phyloP scores from a whole-genome alignment of 2,329 filamentous ascomycete species.

The Blumeriella jaapii region DNA sequence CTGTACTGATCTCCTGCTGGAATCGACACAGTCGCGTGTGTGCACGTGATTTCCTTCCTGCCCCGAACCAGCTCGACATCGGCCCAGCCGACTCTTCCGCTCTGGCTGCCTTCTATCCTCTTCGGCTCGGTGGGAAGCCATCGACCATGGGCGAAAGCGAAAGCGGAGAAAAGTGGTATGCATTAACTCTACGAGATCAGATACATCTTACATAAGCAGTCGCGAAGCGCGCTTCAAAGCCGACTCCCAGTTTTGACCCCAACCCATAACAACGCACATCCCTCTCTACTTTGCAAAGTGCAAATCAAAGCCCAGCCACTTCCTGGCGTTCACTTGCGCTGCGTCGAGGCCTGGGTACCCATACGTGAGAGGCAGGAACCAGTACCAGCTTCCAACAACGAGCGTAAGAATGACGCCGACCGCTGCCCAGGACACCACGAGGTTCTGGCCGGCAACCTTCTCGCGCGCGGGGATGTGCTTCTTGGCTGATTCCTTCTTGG shows the following conservation, averaged over 20 bases:
- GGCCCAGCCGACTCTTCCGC: too few relatives aligned
- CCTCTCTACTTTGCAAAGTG: conserved; percentile 81
- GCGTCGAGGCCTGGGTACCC: conserved; percentile 81
- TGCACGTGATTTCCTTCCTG: too few relatives aligned
- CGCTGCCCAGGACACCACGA: conserved; percentile 71
- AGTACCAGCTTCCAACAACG: conserved; percentile 72
- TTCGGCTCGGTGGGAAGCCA: neutral
- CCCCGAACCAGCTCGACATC: too few relatives aligned
- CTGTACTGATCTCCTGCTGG: too few relatives aligned
- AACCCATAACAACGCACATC: neutral
- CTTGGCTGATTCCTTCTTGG: conserved; percentile 37
- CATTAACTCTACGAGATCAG: neutral
- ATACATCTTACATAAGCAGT: neutral
- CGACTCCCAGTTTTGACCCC: conserved; percentile 2
- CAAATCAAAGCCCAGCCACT: conserved; percentile 94
- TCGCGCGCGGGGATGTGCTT: conserved; percentile 70
- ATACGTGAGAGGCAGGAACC: conserved; percentile 91
- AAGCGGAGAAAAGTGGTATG: too few relatives aligned
- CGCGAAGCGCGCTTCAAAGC: neutral
- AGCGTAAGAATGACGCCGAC: conserved; percentile 55
- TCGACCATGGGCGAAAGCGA: neutral
- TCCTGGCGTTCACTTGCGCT: conserved; percentile 66
- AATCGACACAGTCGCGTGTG: too few relatives aligned
- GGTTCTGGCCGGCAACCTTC: conserved; percentile 66
- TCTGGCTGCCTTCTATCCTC: too few relatives aligned